Evolutionary conservation across 768 basidiomycete species (phyloP), one percentile per base, ranked within the genome.

Genomic region (Agaricus subrufescens): DNA sequence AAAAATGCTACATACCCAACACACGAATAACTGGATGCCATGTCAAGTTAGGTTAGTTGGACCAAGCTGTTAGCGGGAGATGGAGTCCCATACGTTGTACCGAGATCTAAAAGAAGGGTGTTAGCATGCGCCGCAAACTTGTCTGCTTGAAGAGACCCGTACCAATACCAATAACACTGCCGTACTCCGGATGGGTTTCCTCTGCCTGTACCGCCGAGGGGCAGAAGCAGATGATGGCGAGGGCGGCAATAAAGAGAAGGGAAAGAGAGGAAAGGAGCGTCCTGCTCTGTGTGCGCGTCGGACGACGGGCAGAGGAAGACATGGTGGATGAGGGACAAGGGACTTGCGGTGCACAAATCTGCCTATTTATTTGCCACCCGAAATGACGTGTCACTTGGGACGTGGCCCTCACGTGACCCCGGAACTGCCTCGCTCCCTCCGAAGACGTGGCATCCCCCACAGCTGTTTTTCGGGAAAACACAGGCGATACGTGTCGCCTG

Each of bases 151-250:
- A 12, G n/a, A 11, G 55, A 30, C 1, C 74, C 85, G 47, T 61
- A 91, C 88, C 89, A 67, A 93, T 91, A 82, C 91, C 94, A 69
- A 96, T 96, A 38, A 96, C 93, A 38, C 89, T 89, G 55, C 94
- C 94, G 70, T 90, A 94, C 66, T 94, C 89, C 31, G 85, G 74
- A 61, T 81, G 81, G 56, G 78, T 56, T 37, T 85, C 86, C 62
- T 88, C 83, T 43, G 91, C 92, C 50, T 71, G 74, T 53, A 78
- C 81, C 31, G 77, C 75, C 39, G 80, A 75, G 15, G 90, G 87
- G 64, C 81, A 84, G 61, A 93, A 74, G 68, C 82, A 84, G 68
- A 91, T 66, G 67, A 94, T 65, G 57, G 91, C 88, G 59, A 91
- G 61, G 71, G 91, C 69, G 64, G 82, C 74, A 71, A 90, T 69